Base-by-base conservation (phyloP, 1,284 basidiomycete genomes). In the Cryptococcus maquisensis region DNA sequence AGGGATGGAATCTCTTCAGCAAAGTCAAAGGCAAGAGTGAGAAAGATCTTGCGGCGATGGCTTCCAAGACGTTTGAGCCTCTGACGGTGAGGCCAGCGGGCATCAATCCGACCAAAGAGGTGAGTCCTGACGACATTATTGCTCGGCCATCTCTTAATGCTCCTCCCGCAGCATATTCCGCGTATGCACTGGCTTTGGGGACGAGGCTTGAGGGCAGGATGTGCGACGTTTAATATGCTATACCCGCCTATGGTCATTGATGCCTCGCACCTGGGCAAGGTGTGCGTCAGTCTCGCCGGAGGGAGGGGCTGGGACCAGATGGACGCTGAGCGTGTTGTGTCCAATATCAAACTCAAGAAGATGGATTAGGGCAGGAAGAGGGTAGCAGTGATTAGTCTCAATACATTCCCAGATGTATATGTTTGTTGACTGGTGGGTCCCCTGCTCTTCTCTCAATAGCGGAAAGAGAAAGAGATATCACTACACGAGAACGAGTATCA, bases 11-110 rank as follows among this genome's bases (percentile, higher is more conserved):
- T 23, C 41, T 65, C 7, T 69, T 69, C 41, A 47, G 47, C 9
- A 51, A 49, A 16, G 49, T 64, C 45, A 69, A 68, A 45, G 66
- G 67, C 4, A 44, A 54, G 20, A 62, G 58, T 3, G 67, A 69
- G 55, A 62, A 58, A 23, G 60, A 47, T 16, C 48, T 67, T 20
- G n/a, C 42, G 3, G 55, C 35, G 2, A 12, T 53, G 28, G 45
- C 56, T 28, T 50, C n/a, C 13, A 50, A 55, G 12, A 46, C 36
- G 9, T 63, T 67, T 46, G 49, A 61, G 51, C 53, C 56, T 3
- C 51, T 63, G 21, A 53, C 47, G 20, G 32, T 69, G 3, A 58
- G 67, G 13, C 67, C 66, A 5, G 66, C 57, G 2, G 66, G 56
- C 1, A 66, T 69, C 48, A 40, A 58, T 12, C 62, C 64, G 1